These are phyloP conservation scores for Paxillus rubicundulus DNA, from an alignment of 768 basidiomycete genomes.

Conservation along the genomic window DNA sequence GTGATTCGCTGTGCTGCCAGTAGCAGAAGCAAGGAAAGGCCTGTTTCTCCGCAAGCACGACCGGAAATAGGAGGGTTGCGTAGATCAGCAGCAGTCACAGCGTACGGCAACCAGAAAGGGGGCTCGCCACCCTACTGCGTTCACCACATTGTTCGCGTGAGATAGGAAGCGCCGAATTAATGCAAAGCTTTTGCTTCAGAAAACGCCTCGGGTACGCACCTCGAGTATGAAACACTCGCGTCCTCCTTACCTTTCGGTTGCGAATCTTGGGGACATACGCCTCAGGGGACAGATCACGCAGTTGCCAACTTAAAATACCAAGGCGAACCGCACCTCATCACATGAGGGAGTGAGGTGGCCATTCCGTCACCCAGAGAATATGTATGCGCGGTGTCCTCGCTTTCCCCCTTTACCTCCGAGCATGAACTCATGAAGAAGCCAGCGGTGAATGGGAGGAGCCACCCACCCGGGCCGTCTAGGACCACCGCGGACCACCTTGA, in stretches of 20 bases:
- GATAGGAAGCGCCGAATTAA: not conserved
- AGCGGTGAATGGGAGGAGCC: no score
- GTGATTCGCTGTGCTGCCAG: no score
- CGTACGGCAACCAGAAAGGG: constrained; percentile 8
- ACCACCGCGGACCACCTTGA: no score
- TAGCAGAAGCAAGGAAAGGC: not conserved
- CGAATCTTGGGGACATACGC: not conserved
- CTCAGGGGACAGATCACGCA: constrained; percentile 10
- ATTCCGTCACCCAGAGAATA: no score
- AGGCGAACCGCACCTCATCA: not conserved
- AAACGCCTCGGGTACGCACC: not conserved
- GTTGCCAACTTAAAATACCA: constrained; percentile 10
- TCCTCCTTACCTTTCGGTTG: constrained; percentile 5
- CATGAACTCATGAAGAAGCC: no score
- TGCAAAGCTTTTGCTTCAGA: not conserved
- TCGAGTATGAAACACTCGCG: constrained; percentile 15
- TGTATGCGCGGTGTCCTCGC: no score
- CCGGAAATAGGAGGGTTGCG: constrained; percentile 20
- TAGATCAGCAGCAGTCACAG: constrained; percentile 15
- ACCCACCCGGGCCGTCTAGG: no score
- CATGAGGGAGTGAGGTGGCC: no score
- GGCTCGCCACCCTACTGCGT: not conserved
- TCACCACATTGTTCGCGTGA: no score
- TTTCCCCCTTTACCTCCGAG: no score
- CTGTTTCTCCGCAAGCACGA: not conserved